A percentile compares a stretch with the other conserved stretches of the same genome.
These are phyloP conservation scores for Eucalyptus guilfoylei DNA, from an alignment of 345 rosid genomes.

Conservation along the genomic window DNA sequence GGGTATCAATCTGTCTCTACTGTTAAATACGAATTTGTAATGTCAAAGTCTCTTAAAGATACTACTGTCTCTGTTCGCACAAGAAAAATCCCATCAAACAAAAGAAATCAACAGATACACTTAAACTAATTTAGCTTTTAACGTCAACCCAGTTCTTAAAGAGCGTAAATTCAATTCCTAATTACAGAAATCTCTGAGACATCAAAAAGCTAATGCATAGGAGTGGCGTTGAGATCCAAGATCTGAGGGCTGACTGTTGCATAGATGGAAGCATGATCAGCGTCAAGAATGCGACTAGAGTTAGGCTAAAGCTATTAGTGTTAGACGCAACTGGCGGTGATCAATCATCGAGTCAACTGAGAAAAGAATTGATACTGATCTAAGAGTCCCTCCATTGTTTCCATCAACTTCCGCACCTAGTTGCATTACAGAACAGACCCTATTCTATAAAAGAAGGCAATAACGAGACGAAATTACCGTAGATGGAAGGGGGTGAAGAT, in stretches of 20 bases:
- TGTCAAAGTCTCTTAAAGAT: not conserved
- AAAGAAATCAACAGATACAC: fast-evolving
- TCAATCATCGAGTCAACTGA: not conserved
- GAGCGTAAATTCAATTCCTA: too few relatives aligned
- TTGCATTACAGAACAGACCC: not conserved
- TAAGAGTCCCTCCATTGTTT: fast-evolving
- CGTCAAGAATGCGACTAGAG: fast-evolving
- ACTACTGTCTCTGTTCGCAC: not conserved
- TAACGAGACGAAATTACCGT: not conserved
- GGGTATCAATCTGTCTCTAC: too few relatives aligned
- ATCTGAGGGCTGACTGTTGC: not conserved
- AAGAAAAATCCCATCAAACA: too few relatives aligned
- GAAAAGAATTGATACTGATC: not conserved
- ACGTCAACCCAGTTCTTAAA: fast-evolving
- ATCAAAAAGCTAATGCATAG: not conserved
- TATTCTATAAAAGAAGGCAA: not conserved
- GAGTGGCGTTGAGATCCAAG: not conserved
- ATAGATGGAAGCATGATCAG: not conserved
- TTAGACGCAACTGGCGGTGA: not conserved
- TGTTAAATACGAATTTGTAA: too few relatives aligned
- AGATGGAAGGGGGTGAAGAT: not conserved
- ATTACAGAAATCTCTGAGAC: not conserved
- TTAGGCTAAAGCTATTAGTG: not conserved
- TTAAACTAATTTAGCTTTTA: too few relatives aligned
- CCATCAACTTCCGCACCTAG: not conserved